Evolutionary conservation across 148 eudicot species (phyloP), one percentile per base, ranked within the genome.

Genomic region (Suaeda aralocaspica): DNA sequence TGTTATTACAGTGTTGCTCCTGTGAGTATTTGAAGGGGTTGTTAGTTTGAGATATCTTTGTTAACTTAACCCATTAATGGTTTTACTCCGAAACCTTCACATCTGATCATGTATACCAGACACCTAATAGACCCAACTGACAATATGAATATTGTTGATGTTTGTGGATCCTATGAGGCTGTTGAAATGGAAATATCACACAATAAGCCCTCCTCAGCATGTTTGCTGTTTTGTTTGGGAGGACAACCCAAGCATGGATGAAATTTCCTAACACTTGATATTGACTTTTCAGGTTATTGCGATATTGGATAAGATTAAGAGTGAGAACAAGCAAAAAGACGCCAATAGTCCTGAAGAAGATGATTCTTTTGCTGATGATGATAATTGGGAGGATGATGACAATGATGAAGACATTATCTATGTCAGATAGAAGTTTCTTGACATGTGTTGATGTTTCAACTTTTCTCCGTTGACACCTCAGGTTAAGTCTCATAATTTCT

Each of bases 241-340:
- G 6, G 45, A 26, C 59, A 26, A 14, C 21, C 4, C 1, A n/a
- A 15, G 28, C 28, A 3, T 1, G 30, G 29, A 53, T 50, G 31
- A 64, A 31, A 18, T 24, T 1, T 22, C 60, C 45, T 72, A 33
- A 71, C 56, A 18, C 11, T 33, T 68, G 26, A 33, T 2, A 42
- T 59, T 72, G 52, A 39, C 46, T 7, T 74, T 82, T 73, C 82
- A 94, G 97, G 99, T 91, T 44, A 84, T 91, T 83, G 93, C 91
- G 21, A 94, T 94, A 82, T 85, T 94, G 76, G 99, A 94, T 81
- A 86, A 74, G 79, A 80, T 94, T 46, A 94, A 94, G 82, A 76
- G 28, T 25, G 83, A 83, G 44, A 79, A 82, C 68, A 88, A 91
- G 77, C 74, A 73, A 59, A 82, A 74, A 63, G 70, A 41, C 53